Evolutionary conservation across 345 rosid genomes (phyloP), one percentile per base, ranked within the genome.

Genomic region (Carallia pectinifolia): DNA sequence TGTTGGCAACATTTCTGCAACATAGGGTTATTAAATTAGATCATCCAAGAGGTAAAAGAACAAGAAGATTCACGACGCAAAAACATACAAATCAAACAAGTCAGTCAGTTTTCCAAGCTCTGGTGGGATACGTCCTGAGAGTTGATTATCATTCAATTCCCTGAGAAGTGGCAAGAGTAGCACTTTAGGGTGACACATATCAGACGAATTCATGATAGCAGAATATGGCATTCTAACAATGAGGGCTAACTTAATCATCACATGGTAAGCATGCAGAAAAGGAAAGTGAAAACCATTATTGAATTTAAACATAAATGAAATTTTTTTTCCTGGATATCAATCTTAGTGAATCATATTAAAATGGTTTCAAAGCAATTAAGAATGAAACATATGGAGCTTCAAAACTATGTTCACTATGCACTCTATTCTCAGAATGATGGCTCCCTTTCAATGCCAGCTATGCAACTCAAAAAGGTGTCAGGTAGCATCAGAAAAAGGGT

Each of bases 31-130:
- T 54, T 18, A 53, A 23, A 53, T 7, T 23, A 66, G 0, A 10
- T 10, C 61, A 61, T 9, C 23, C 53, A 39, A 19, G 53, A 67
- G 64, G 0, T 6, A 7, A 7, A 33, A 33, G 7, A 59, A 27
- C 36, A 27, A 44, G 40, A 69, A 58, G 39, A 12, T 44, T 44
- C 50, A 4, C 50, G 3, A 13, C 0, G 16, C 2, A 54, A 6
- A 18, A 70, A 74, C 93, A 64, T 92, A 95, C 99, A 95, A 79
- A 79, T 95, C 97, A 82, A 80, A 95, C 71, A 95, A 86, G 61
- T 95, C 99, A 7, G 97, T 95, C 29, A 95, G 93, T 83, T 90
- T 89, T 77, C 99, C 99, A 38, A 95, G 97, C 84, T 90, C 97
- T 33, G 97, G 83, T 58, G 99, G 96, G 58, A 95, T 87, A 53